A percentile compares a stretch with the other conserved stretches of the same genome.
Evolutionary conservation across 345 rosid genomes (phyloP).

Genomic region (Luvunga scandens): DNA sequence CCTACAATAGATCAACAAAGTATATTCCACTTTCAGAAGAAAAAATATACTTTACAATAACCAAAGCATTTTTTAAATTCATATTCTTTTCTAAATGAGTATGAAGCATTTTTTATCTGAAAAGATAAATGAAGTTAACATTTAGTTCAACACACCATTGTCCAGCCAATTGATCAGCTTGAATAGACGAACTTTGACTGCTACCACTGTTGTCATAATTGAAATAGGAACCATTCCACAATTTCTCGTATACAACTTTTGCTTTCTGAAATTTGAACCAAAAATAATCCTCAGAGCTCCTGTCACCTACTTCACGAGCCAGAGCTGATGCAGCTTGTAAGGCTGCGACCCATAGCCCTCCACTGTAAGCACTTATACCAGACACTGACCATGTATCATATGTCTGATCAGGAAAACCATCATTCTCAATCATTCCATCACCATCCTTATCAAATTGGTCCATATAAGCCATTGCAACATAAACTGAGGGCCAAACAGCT

Average conservation of each 20-base stretch:
- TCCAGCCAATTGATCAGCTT: slow-evolving; percentile 96
- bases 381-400: slow-evolving; percentile 94
- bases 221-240: slow-evolving; percentile 96
- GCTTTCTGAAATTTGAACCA: slow-evolving; percentile 86
- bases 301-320: slow-evolving; percentile 77
- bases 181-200: slow-evolving; percentile 69
- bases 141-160: slow-evolving; percentile 56
- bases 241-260: slow-evolving; percentile 59
- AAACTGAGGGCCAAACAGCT: slow-evolving; percentile 93
- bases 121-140: neutral
- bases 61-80: neutral
- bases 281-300: slow-evolving; percentile 63
- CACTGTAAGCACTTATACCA: slow-evolving; percentile 85
- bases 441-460: slow-evolving; percentile 89
- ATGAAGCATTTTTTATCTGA: neutral
- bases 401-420: slow-evolving; percentile 96
- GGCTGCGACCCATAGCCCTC: slow-evolving; percentile 95
- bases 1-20: slow-evolving; percentile 37
- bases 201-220: slow-evolving; percentile 70
- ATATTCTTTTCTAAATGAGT: neutral
- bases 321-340: slow-evolving; percentile 92
- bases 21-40: neutral
- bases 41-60: neutral
- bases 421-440: slow-evolving; percentile 95
- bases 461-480: slow-evolving; percentile 88